Evolutionary conservation across 2,329 filamentous ascomycete genomes (phyloP).

Genomic region (Trichoderma sp.): DNA sequence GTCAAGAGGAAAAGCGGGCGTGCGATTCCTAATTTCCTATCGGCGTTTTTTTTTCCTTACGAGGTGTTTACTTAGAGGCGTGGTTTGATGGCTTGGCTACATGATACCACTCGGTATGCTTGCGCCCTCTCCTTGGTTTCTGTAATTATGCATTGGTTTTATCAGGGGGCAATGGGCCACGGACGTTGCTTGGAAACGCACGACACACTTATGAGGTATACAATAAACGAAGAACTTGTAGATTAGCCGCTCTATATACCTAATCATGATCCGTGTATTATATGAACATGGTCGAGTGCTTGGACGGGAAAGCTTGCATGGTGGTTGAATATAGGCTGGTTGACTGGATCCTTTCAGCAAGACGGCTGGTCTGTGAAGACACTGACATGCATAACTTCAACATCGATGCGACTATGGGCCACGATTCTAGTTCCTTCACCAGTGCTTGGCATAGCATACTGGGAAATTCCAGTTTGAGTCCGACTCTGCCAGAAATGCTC

Average conservation of each 20-base stretch:
- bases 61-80: background rate
- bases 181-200: slow-evolving; percentile 10
- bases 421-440: too few relatives aligned
- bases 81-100: slow-evolving; percentile 12
- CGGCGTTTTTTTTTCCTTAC: background rate
- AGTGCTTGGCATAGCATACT: too few relatives aligned
- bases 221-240: slow-evolving; percentile 1
- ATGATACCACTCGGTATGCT: slow-evolving; percentile 22
- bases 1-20: background rate
- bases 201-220: slow-evolving; percentile 19
- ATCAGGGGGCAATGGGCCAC: background rate
- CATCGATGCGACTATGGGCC: too few relatives aligned
- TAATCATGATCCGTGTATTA: background rate
- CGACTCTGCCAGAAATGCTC: too few relatives aligned
- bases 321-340: too few relatives aligned
- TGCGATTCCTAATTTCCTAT: slow-evolving; percentile 6
- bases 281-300: too few relatives aligned
- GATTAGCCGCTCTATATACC: background rate
- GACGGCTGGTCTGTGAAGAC: too few relatives aligned
- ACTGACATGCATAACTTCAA: too few relatives aligned
- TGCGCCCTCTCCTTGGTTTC: background rate
- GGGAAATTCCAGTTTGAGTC: too few relatives aligned
- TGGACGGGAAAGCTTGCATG: too few relatives aligned
- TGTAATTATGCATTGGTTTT: background rate
- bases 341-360: too few relatives aligned